A percentile compares a stretch with the other conserved stretches of the same genome.
Conservation (phyloP, 2,329 filamentous ascomycete genomes). For the Xylaria sp. region DNA sequence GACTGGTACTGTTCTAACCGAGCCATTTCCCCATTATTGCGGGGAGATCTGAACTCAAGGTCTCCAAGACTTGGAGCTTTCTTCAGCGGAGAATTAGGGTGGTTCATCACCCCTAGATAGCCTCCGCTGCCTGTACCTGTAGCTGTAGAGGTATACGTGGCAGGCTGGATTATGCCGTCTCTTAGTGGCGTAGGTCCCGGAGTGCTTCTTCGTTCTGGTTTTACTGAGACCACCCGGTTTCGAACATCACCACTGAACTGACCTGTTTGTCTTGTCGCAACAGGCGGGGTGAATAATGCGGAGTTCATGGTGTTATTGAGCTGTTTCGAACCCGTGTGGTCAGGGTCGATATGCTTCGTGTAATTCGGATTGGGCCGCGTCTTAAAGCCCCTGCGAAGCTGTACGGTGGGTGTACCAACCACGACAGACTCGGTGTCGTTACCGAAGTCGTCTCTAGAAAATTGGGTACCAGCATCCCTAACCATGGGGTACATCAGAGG, state of each 20-base stretch:
- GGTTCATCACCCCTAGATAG: slow-evolving; percentile 81
- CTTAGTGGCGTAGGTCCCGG: slow-evolving; percentile 64
- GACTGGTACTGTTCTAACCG: slow-evolving; percentile 62
- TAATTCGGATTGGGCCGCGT: slow-evolving; percentile 88
- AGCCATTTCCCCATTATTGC: slow-evolving; percentile 72
- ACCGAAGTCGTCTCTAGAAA: slow-evolving; percentile 62
- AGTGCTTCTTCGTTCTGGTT: slow-evolving; percentile 79
- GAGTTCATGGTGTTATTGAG: slow-evolving; percentile 54
- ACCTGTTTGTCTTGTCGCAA: slow-evolving; percentile 50
- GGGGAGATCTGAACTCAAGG: slow-evolving; percentile 61
- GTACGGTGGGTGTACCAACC: slow-evolving; percentile 65
- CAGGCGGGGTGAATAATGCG: slow-evolving; percentile 58
- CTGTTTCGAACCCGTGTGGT: slow-evolving; percentile 55
- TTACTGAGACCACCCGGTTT: slow-evolving; percentile 66
- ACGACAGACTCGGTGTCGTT: slow-evolving; percentile 59
- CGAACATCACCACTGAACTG: slow-evolving; percentile 48
- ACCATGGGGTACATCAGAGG: slow-evolving; percentile 86
- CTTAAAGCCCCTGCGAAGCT: slow-evolving; percentile 80
- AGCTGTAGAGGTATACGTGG: slow-evolving; percentile 41
- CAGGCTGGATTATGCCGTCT: slow-evolving; percentile 40
- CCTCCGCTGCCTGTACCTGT: slow-evolving; percentile 65
- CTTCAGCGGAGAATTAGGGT: slow-evolving; percentile 84
- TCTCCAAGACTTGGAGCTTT: slow-evolving; percentile 76
- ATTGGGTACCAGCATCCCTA: slow-evolving; percentile 82
- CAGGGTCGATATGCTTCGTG: slow-evolving; percentile 75